Evolutionary conservation across 805 yeast genomes (phyloP).

Genomic region (Candida glaebosa): DNA sequence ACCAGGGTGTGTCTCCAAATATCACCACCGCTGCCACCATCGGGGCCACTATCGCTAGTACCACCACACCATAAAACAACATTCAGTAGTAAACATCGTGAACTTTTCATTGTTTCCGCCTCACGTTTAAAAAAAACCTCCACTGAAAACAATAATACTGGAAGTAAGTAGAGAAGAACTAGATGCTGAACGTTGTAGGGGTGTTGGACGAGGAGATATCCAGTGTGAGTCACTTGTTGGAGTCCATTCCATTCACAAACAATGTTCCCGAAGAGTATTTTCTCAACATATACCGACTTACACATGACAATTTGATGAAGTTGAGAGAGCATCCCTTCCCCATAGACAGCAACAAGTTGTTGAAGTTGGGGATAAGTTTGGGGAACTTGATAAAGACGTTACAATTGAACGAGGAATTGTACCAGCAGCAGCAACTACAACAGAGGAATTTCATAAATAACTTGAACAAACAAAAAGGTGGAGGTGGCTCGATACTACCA

Average conservation of each 20-base stretch:
- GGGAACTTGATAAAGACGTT: slow-evolving; percentile 38
- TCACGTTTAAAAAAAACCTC: neutral
- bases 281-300: slow-evolving; percentile 29
- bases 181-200: slow-evolving; percentile 12
- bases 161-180: too few species aligned
- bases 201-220: slow-evolving; percentile 24
- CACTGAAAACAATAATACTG: neutral
- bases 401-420: slow-evolving; percentile 30
- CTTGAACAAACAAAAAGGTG: slow-evolving; percentile 9
- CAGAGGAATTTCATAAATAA: slow-evolving; percentile 10
- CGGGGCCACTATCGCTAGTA: slow-evolving; percentile 1
- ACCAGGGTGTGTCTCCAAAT: slow-evolving; percentile 48
- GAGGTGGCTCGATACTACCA: too few species aligned
- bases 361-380: slow-evolving; percentile 40
- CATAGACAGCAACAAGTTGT: slow-evolving; percentile 32
- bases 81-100: neutral
- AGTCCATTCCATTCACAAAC: slow-evolving; percentile 32
- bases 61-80: slow-evolving; percentile 1
- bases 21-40: slow-evolving; percentile 18
- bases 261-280: slow-evolving; percentile 18
- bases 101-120: neutral
- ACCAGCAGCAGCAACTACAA: slow-evolving; percentile 18
- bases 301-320: slow-evolving; percentile 16
- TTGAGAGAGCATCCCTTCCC: slow-evolving; percentile 29
- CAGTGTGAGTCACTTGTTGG: slow-evolving; percentile 24